Evolutionary conservation across 192 early-diverging fungal genomes (phyloP).

Genomic region (Coemansia sp.): DNA sequence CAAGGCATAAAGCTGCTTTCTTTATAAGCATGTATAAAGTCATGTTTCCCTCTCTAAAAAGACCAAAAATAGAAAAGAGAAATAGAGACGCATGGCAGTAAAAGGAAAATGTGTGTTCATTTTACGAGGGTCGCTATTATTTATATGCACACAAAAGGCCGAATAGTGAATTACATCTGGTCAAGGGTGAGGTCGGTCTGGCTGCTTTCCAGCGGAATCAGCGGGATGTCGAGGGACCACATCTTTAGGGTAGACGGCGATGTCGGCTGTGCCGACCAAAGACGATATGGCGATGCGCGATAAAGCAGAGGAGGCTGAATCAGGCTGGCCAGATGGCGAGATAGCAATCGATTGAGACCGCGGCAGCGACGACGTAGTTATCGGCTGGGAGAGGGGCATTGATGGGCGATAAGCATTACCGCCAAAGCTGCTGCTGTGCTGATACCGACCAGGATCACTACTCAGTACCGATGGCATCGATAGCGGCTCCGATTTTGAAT

Average conservation of each 20-base stretch:
- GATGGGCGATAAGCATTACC: no score
- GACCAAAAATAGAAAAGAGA: background rate
- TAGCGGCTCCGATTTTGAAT: background rate
- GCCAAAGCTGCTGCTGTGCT: background rate
- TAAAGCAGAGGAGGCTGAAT: background rate
- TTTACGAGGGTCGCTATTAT: constrained; percentile 4
- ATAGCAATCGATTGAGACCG: background rate
- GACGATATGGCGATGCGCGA: constrained; percentile 9
- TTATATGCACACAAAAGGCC: background rate
- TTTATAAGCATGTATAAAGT: background rate
- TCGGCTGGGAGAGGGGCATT: background rate
- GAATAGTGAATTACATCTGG: background rate
- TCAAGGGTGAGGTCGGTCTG: background rate
- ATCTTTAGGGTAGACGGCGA: background rate
- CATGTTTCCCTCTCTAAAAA: background rate
- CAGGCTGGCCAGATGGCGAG: background rate
- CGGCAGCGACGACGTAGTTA: background rate
- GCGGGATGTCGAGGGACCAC: background rate
- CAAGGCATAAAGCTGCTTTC: background rate
- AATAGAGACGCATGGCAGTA: background rate
- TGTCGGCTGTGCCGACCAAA: background rate
- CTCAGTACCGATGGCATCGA: background rate
- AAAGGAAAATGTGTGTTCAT: background rate
- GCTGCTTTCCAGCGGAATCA: no score
- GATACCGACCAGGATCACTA: background rate